phyloP scores from a whole-genome alignment of 352 stramenopile genomes.

The Pythium coloratum region DNA sequence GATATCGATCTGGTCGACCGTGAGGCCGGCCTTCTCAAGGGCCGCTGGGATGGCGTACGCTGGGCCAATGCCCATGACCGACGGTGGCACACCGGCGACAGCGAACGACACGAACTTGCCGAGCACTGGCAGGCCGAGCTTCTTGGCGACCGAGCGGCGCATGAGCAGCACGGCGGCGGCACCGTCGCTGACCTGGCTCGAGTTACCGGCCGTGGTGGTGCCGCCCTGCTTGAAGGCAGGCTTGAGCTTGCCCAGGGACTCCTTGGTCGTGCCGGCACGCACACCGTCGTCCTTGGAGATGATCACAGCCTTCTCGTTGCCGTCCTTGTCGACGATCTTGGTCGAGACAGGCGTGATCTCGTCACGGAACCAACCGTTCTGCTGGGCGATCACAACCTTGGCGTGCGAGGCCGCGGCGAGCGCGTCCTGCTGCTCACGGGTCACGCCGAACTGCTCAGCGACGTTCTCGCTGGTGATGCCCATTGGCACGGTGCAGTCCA shows the following conservation, averaged over 20 bases:
- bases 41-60: slow-evolving; percentile 78
- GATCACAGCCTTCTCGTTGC: slow-evolving; percentile 71
- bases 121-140: slow-evolving; percentile 78
- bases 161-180: slow-evolving; percentile 88
- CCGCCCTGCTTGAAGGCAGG: slow-evolving; percentile 81
- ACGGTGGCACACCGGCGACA: slow-evolving; percentile 79
- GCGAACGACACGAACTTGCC: slow-evolving; percentile 86
- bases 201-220: slow-evolving; percentile 82
- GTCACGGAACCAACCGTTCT: slow-evolving; percentile 83
- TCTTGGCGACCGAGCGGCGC: slow-evolving; percentile 75
- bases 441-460: slow-evolving; percentile 74
- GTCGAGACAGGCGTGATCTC: slow-evolving; percentile 89
- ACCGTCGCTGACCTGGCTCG: slow-evolving; percentile 88
- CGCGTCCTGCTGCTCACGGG: slow-evolving; percentile 73
- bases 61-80: slow-evolving; percentile 88
- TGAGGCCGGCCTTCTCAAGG: slow-evolving; percentile 66
- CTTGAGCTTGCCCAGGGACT: slow-evolving; percentile 72
- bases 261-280: slow-evolving; percentile 57
- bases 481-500: slow-evolving; percentile 86
- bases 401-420: slow-evolving; percentile 76
- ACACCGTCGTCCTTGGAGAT: slow-evolving; percentile 79
- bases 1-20: slow-evolving; percentile 82
- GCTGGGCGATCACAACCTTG: slow-evolving; percentile 69
- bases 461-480: slow-evolving; percentile 88
- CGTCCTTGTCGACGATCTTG: slow-evolving; percentile 74